Conservation (phyloP, 345 rosid species). For the Linum tenue region DNA sequence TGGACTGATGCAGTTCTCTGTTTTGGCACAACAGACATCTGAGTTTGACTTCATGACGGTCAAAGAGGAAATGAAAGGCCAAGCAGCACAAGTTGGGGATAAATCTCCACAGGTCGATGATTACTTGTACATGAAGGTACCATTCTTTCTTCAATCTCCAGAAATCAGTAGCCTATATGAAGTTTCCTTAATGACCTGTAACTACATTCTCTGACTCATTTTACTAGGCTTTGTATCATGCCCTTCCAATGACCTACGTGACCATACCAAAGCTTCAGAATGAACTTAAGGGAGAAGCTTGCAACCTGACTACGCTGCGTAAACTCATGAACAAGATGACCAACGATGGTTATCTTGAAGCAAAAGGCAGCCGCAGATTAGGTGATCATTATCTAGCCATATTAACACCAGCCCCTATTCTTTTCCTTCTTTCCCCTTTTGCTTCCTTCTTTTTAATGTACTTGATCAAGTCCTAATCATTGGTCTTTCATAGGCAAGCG, state of each 20-base stretch:
- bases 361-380: conserved; percentile 68
- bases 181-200: neutral
- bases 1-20: conserved; percentile 5
- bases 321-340: conserved; percentile 66
- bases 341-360: conserved; percentile 66
- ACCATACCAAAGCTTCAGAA: conserved; percentile 61
- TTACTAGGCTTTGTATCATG: conserved; percentile 64
- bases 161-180: neutral
- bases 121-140: conserved; percentile 70
- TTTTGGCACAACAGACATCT: conserved; percentile 29
- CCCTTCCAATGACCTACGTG: conserved; percentile 74
- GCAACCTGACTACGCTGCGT: conserved; percentile 48
- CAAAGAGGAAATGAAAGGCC: conserved; percentile 64
- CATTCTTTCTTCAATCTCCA: neutral
- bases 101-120: conserved; percentile 43
- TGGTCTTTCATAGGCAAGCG: conserved; percentile 57
- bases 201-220: conserved; percentile 10
- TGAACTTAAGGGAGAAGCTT: conserved; percentile 64
- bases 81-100: conserved; percentile 21
- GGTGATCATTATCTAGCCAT: conserved; percentile 30
- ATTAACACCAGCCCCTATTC: neutral
- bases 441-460: conserved; percentile 2
- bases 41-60: conserved; percentile 49
- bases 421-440: neutral
- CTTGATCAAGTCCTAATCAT: neutral